Base-by-base conservation (phyloP, 768 basidiomycete genomes). In the Lactarius akahatsu region DNA sequence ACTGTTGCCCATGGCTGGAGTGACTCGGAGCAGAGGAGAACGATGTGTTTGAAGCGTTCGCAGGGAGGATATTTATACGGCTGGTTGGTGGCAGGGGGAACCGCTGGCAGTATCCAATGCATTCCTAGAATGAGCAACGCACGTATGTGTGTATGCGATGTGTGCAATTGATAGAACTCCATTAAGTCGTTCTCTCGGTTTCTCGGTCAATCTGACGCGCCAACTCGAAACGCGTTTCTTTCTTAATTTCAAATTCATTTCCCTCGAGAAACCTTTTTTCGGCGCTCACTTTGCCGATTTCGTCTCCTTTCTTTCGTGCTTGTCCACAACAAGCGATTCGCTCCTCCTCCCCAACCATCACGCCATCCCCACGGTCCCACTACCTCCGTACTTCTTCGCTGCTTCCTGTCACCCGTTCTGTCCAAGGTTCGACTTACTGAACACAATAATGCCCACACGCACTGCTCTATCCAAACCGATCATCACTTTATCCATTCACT, bases 61-160 rank as follows among this genome's bases (percentile, higher is more conserved):
- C 28, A 40, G 2, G 32, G 43, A 47, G 50, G 58, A 63, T 67
- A 67, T 67, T 67, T 67, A 67, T 67, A 67, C 57, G 10, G 13
- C n/a, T 43, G 58, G n/a, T n/a, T n/a, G n/a, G 50, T 30, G 64
- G 50, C 28, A 28, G 41, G 55, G 38, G 47, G 40, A 57, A 65
- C 32, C 32, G 5, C 34, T 61, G 2, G 26, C 34, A 54, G 47
- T 36, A 66, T 57, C 56, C 26, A 63, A 56, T 55, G 61, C 23
- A 66, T 66, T 66, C 65, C 65, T 66, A 43, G 30, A 34, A 5
- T 43, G 59, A 64, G 59, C n/a, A 26, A 41, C 40, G 28, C 30
- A 64, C 20, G 34, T 58, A 57, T 58, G 47, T 16, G 18, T 5
- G 30, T 30, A 4, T 30, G 50, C 54, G 61, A 59, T 47, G 61